Evolutionary conservation across 495 filamentous ascomycete species (phyloP), one percentile per base, ranked within the genome.

Genomic region (Talaromyces stipitatus): DNA sequence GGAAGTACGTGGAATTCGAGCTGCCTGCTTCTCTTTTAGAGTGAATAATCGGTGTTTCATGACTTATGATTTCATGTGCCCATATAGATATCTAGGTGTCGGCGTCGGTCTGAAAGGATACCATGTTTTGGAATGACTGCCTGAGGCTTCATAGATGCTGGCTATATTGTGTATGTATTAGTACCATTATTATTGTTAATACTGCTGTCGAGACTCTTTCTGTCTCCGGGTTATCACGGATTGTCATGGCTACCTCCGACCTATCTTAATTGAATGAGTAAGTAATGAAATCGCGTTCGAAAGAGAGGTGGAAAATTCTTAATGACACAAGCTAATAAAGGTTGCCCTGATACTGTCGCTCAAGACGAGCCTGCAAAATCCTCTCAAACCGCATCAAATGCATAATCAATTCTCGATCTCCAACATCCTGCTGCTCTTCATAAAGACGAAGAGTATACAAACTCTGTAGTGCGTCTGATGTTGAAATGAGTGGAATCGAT

Each of bases 11-110:
- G 55, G 73, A 76, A 56, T 73, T 76, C 38, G 60, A 65, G 55
- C 53, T 77, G 28, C 75, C 75, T 1, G 58, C 72, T 27, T 70
- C 70, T 41, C 61, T 78, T 38, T 59, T 78, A 51, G 67, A 73
- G 54, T 77, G 59, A 68, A 29, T 47, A 48, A 18, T 28, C 41
- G 26, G 43, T n/a, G 8, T 8, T 41, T 41, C 36, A 26, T 23
- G 45, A 48, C 12, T 26, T 48, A 32, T 32, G 48, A 55, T 28
- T 4, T 16, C 55, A 24, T 28, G 59, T 47, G 55, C 26, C 26
- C 18, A 22, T 16, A 59, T 47, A 62, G 43, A 50, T 52, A 38
- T 53, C 54, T 46, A 28, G 36, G 28, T 41, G 14, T 41, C 36
- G 36, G 36, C 36, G 36, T 41, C n/a, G n/a, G 36, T 18, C 36